Evolutionary conservation across 345 rosid genomes (phyloP), one percentile per base, ranked within the genome.

Genomic region (Sonneratia alba): DNA sequence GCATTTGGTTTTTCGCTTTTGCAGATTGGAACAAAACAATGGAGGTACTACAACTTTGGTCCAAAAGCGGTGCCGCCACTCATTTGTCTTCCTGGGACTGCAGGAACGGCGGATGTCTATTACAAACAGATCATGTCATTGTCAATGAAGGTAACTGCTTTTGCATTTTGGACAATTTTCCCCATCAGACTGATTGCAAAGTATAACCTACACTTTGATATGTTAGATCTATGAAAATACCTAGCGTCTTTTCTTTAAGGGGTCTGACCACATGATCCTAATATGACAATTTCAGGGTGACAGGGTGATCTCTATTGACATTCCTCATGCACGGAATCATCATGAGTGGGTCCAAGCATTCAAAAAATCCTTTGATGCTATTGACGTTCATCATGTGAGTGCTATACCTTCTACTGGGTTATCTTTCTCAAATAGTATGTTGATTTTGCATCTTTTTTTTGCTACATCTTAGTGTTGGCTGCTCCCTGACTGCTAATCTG

Each of bases 1-100:
- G 4, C 47, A 65, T 27, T 67, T 45, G 51, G 55, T 76, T 70
- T 47, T 47, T 75, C 64, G 14, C 72, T 71, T 13, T 40, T 19
- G 65, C 81, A 96, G 99, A 96, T 96, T 75, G 99, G 97, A 64
- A 79, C 97, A 27, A 96, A 88, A 84, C 99, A 92, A 77, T 96
- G 99, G 98, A 86, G 99, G 47, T 96, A 92, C 77, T 96, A 92
- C 79, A 98, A 96, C 85, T 96, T 82, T 81, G 99, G 99, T 75
- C 98, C 99, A 63, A 96, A 92, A 86, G 87, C 78, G 67, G 96
- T 96, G 81, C 92, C 99, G 65, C 98, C 99, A 0, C 96, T 96
- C 67, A 92, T 96, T 72, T 96, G 98, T 82, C 87, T 96, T 72
- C 97, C 99, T 79, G 99, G 93, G 78, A 89, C 85, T 27, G 94